Evolutionary conservation across 352 stramenopile genomes (phyloP), one percentile per base, ranked within the genome.

Genomic region (Thalassiosira exigua): DNA sequence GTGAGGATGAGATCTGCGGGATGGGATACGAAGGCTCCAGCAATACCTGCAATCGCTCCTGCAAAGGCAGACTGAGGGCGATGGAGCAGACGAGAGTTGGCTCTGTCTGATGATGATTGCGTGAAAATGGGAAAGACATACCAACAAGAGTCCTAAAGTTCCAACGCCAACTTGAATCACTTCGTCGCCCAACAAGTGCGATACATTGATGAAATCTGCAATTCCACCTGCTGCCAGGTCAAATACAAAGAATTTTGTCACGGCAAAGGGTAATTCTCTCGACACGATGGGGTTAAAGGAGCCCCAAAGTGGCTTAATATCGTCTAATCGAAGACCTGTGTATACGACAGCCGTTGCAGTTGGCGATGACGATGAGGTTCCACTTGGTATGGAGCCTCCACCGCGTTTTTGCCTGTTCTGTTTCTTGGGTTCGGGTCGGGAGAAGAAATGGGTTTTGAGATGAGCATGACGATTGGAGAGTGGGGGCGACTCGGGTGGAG

Each of bases 231-330:
- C 75, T 65, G 94, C 77, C 9, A 96, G 42, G 64, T 96, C 92
- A 82, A 96, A 96, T 7, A 88, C 85, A 22, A 95, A 66, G 61
- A 96, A 96, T 68, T 96, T 96, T 4, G 88, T 89, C 9, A 96
- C 87, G 14, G 36, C 36, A 80, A 96, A 96, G 33, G 91, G 90
- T 24, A 96, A 76, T 82, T 96, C 92, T 12, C 92, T 80, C 26
- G 84, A 92, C 39, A 93, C 80, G 46, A 93, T 92, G 32, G 92
- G 85, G 67, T 59, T 59, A 59, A 95, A 93, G 2, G 81, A 87
- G 30, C 69, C 71, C 82, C 82, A 94, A 19, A 94, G 65, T 33
- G 87, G 87, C 17, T 85, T 76, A 2, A 92, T 79, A 64, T 92
- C 83, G 27, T 86, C 69, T 27, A 77, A 30, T 67, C 81, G 68